A percentile compares a stretch with the other conserved stretches of the same genome.
Conservation (phyloP, 768 basidiomycete species). For the Collybiopsis confluens region DNA sequence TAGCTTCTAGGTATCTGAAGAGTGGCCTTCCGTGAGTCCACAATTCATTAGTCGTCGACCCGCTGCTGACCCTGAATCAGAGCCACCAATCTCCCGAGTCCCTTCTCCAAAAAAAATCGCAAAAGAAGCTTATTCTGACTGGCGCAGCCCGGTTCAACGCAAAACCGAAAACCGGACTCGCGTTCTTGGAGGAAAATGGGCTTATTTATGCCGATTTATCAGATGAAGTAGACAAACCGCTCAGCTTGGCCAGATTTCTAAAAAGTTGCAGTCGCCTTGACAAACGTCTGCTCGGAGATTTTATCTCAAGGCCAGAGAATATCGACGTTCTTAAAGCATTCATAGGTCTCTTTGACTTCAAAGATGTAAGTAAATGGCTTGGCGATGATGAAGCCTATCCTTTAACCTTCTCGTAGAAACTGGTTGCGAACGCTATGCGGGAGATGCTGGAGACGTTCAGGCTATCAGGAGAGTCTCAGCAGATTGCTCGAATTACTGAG, state of each 20-base stretch:
- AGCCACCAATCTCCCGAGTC: constrained; percentile 50
- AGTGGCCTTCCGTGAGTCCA: constrained; percentile 61
- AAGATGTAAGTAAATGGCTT: constrained; percentile 52
- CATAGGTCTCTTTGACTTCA: constrained; percentile 86
- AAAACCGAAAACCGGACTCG: constrained; percentile 87
- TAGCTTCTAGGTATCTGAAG: constrained; percentile 33
- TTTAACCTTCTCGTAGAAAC: constrained; percentile 56
- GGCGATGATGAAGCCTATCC: background rate
- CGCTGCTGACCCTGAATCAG: constrained; percentile 27
- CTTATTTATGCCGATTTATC: constrained; percentile 73
- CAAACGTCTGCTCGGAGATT: constrained; percentile 92
- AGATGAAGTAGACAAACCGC: constrained; percentile 48
- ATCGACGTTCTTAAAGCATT: constrained; percentile 82
- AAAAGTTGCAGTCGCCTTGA: constrained; percentile 83
- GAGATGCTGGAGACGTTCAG: constrained; percentile 92
- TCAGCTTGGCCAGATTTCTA: constrained; percentile 80
- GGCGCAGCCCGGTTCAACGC: constrained; percentile 86
- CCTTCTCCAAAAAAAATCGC: constrained; percentile 68
- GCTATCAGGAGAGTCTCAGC: constrained; percentile 92
- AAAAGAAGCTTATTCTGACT: constrained; percentile 79
- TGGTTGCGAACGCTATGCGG: constrained; percentile 92
- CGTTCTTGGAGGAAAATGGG: constrained; percentile 91
- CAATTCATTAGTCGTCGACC: constrained; percentile 7
- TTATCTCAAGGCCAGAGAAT: constrained; percentile 85
- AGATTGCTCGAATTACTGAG: constrained; percentile 90